Evolutionary conservation across 2,329 filamentous ascomycete genomes (phyloP).

Genomic region (Arthrocladium fulminans): DNA sequence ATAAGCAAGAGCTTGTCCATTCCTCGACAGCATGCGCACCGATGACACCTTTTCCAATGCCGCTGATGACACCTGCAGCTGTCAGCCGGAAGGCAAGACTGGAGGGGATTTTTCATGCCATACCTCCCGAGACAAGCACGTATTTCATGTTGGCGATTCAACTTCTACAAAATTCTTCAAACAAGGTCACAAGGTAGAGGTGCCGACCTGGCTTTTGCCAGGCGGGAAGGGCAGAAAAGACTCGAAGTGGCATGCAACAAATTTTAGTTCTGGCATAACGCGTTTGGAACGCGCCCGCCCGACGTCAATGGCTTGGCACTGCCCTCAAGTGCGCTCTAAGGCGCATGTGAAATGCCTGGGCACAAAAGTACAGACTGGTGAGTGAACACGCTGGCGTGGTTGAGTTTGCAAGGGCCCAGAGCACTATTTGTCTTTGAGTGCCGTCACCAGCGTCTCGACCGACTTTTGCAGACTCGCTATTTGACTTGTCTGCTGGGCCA

Average conservation of each 20-base stretch:
- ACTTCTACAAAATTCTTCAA: slow-evolving; percentile 3
- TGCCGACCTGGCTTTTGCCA: slow-evolving; percentile 20
- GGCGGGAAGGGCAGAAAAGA: slow-evolving; percentile 20
- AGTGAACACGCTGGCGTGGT: neutral
- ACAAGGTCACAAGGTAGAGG: neutral
- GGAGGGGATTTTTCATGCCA: slow-evolving; percentile 26
- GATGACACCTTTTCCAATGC: slow-evolving; percentile 56
- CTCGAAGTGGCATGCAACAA: neutral
- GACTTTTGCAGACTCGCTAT: slow-evolving; percentile 20
- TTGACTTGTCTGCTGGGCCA: slow-evolving; percentile 23
- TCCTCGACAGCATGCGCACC: slow-evolving; percentile 38
- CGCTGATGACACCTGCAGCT: slow-evolving; percentile 38
- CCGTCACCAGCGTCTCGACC: slow-evolving; percentile 20
- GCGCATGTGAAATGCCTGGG: neutral
- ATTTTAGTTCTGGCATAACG: slow-evolving; percentile 4
- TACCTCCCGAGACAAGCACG: slow-evolving; percentile 70
- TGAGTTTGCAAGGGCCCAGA: neutral
- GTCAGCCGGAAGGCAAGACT: slow-evolving; percentile 10
- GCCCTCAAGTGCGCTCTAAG: neutral
- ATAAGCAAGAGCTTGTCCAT: neutral
- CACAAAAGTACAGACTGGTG: neutral
- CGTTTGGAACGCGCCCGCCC: neutral
- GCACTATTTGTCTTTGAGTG: slow-evolving; percentile 20
- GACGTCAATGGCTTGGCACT: slow-evolving; percentile 3
- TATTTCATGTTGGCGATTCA: slow-evolving; percentile 55